Evolutionary conservation across 2,329 filamentous ascomycete genomes (phyloP).

Genomic region (Sporothrix variecibatus): DNA sequence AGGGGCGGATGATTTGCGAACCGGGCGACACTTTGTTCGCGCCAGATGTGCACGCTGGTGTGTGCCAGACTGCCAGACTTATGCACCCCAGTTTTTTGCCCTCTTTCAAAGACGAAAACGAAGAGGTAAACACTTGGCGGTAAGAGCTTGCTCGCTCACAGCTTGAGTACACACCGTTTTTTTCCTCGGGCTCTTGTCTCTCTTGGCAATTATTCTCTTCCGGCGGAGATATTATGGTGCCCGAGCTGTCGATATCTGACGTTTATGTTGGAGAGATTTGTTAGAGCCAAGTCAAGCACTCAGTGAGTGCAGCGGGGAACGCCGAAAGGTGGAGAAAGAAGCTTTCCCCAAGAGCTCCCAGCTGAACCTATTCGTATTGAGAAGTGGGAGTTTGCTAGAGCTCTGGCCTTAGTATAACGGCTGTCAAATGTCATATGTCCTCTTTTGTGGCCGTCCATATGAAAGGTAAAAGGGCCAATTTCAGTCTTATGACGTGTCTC

Average conservation of each 20-base stretch:
- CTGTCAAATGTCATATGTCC: neutral
- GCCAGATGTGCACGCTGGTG: neutral
- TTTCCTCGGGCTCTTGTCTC: neutral
- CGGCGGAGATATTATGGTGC: neutral
- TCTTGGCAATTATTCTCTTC: neutral
- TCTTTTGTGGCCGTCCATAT: neutral
- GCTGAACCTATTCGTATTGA: conserved; percentile 2
- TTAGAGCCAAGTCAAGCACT: neutral
- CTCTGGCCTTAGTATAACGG: neutral
- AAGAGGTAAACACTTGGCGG: neutral
- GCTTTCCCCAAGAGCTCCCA: neutral
- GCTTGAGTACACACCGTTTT: neutral
- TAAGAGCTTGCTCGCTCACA: neutral
- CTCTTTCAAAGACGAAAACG: neutral
- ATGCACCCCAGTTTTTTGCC: neutral
- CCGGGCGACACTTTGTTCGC: neutral
- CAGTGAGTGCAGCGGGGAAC: neutral
- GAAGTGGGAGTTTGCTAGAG: neutral
- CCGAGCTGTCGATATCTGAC: neutral
- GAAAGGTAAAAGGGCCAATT: neutral
- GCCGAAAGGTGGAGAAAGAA: neutral
- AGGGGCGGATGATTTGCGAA: neutral
- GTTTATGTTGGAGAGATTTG: neutral
- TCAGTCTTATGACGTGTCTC: neutral
- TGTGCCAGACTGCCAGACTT: neutral